These are phyloP conservation scores for Phytopythium mirpurense DNA, from an alignment of 352 stramenopile genomes.

Conservation along the genomic window DNA sequence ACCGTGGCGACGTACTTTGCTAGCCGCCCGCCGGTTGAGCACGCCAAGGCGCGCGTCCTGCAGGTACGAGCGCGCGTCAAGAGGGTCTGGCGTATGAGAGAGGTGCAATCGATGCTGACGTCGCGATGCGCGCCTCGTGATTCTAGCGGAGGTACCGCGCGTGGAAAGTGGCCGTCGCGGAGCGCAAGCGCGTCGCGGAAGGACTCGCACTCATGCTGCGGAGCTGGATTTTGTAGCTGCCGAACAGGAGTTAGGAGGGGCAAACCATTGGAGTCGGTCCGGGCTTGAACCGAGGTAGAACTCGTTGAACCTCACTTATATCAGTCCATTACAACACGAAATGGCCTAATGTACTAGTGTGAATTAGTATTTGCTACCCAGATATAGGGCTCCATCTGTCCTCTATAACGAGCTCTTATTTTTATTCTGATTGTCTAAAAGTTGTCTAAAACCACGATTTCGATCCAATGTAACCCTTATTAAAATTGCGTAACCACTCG, in stretches of 20 bases:
- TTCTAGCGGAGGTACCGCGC: slow-evolving; percentile 29
- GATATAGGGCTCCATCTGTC: too few relatives aligned
- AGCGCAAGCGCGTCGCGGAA: slow-evolving; percentile 8
- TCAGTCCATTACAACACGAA: not conserved
- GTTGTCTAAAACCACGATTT: too few relatives aligned
- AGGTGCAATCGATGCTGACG: not conserved
- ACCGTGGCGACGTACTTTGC: slow-evolving; percentile 59
- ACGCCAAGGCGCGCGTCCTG: slow-evolving; percentile 40
- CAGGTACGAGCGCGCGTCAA: slow-evolving; percentile 17
- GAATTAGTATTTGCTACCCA: too few relatives aligned
- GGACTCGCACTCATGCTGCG: slow-evolving; percentile 2
- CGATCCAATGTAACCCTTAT: too few relatives aligned
- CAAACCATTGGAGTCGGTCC: not conserved
- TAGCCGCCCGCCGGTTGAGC: slow-evolving; percentile 33
- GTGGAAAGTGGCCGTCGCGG: slow-evolving; percentile 15
- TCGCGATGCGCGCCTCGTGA: not conserved
- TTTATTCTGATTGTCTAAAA: too few relatives aligned
- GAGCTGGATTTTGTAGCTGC: not conserved
- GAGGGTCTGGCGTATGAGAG: too few relatives aligned
- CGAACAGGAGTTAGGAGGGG: not conserved
- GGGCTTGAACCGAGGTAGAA: not conserved
- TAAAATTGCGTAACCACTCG: too few relatives aligned
- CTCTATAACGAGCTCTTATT: too few relatives aligned
- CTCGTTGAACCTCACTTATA: not conserved
- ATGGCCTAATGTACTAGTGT: not conserved